Evolutionary conservation across 2,329 filamentous ascomycete species (phyloP).

Genomic region (Raffaelea deltoideospora): DNA sequence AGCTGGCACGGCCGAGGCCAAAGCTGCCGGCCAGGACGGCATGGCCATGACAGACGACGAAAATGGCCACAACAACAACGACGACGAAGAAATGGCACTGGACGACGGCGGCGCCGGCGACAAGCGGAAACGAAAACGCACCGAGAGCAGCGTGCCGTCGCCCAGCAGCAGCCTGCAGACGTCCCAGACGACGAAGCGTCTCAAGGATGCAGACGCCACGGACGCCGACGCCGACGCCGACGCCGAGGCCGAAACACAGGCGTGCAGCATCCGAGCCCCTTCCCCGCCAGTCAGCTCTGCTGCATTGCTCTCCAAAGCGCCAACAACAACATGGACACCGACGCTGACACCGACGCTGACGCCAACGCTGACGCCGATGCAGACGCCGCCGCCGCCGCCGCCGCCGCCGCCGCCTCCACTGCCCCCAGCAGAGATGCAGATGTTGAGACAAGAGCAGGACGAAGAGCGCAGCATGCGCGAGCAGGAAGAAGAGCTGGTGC

Average conservation of each 20-base stretch:
- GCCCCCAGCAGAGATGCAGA: conserved; percentile 4
- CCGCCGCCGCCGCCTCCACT: conserved; percentile 14
- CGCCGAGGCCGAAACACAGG: no score
- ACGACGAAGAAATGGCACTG: conserved; percentile 1
- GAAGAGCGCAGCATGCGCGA: conserved; percentile 30
- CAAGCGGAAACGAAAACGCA: not conserved
- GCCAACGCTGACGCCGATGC: conserved; percentile 22
- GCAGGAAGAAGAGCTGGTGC: conserved; percentile 33
- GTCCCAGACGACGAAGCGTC: conserved; percentile 36
- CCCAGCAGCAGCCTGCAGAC: conserved; percentile 36
- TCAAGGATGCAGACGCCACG: conserved; percentile 29
- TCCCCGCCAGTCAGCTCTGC: no score
- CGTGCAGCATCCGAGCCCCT: no score
- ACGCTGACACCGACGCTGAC: no score
- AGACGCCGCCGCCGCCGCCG: conserved; percentile 32
- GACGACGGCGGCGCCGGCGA: not conserved
- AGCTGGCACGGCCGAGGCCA: no score
- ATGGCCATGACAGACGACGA: conserved; percentile 28
- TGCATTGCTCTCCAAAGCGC: no score
- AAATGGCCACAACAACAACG: conserved; percentile 10
- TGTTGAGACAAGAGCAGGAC: not conserved
- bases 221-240: not conserved
- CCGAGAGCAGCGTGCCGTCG: conserved; percentile 16
- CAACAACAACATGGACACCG: no score
- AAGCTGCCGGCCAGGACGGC: conserved; percentile 17